Evolutionary conservation across 306 rosid genomes (phyloP), one percentile per base, ranked within the genome.

Genomic region (Canavalia gladiata): DNA sequence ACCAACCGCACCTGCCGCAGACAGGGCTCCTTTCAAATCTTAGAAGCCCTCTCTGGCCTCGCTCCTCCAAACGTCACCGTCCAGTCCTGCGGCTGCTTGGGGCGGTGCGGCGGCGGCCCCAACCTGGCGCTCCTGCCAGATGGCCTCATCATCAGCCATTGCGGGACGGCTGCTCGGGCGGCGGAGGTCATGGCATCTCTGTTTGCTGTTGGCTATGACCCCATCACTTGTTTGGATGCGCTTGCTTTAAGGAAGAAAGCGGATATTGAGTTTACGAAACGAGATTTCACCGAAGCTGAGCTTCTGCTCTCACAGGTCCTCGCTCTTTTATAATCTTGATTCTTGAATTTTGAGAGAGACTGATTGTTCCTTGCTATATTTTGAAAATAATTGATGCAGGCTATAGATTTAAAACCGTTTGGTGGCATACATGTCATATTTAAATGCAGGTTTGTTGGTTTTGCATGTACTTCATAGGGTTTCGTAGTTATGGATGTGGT

Each of bases 51-150:
- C 77, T 76, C 79, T 62, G 87, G 82, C 35, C 83, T 95, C 3
- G 91, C 95, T 55, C 95, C 97, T 35, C 91, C 95, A 0, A 83
- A 79, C 70, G 77, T 92, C 58, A 1, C 88, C 47, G 95, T 95
- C 45, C 88, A 81, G 29, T 39, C 95, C 8, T 89, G 89, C 57
- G 97, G 92, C 42, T 95, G 97, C 82, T 78, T 95, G 78, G 94
- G 97, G 66, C 88, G 76, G 49, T 92, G 98, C 71, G 95, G 97
- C 43, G 80, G 84, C 28, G 98, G 98, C 37, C 98, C 98, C 37
- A 95, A 95, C 86, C 51, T 94, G 29, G 91, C 59, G 13, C 77
- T 88, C n/a, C 60, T 91, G 31, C 97, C 95, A 0, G 84, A 83
- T n/a, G 89, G 83, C 52, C n/a, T 88, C 64, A 25, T 87, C 35